These are phyloP conservation scores for Brassica rapa DNA, from an alignment of 345 rosid species.

Conservation along the genomic window DNA sequence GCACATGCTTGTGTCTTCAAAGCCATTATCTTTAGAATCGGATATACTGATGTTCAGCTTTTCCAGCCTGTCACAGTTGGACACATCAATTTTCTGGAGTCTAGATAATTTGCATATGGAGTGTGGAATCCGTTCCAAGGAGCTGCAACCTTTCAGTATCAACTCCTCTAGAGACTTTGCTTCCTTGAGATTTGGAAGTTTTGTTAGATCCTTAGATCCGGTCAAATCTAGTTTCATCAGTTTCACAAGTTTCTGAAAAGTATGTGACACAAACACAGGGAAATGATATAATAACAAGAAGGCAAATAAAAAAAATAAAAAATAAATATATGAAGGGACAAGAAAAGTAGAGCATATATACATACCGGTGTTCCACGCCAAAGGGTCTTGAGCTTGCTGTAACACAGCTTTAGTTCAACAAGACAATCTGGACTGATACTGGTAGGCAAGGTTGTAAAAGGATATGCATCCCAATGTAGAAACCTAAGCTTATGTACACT, in stretches of 20 bases:
- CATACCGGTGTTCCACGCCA: conserved; percentile 5
- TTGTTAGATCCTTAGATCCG: conserved; percentile 8
- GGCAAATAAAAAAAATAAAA: background rate
- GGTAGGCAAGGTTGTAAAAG: conserved; percentile 17
- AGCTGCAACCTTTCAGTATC: background rate
- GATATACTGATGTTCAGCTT: background rate
- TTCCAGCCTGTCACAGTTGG: conserved; percentile 16
- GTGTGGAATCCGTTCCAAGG: background rate
- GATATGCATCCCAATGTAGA: conserved; percentile 24
- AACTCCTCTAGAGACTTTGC: background rate
- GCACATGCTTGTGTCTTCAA: background rate
- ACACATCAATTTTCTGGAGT: conserved; percentile 21
- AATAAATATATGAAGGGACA: background rate
- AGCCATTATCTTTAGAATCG: background rate
- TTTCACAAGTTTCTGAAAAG: background rate
- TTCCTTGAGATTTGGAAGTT: conserved; percentile 8
- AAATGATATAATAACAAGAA: background rate
- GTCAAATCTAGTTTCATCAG: background rate
- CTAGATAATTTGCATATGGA: background rate
- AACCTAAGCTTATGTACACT: conserved; percentile 6
- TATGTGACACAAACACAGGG: background rate
- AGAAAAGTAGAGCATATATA: background rate
- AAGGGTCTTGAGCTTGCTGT: background rate
- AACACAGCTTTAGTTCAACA: background rate
- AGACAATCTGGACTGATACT: background rate